Base-by-base conservation (phyloP, 2,329 filamentous ascomycete species). In the Pleoardoris graminearum region DNA sequence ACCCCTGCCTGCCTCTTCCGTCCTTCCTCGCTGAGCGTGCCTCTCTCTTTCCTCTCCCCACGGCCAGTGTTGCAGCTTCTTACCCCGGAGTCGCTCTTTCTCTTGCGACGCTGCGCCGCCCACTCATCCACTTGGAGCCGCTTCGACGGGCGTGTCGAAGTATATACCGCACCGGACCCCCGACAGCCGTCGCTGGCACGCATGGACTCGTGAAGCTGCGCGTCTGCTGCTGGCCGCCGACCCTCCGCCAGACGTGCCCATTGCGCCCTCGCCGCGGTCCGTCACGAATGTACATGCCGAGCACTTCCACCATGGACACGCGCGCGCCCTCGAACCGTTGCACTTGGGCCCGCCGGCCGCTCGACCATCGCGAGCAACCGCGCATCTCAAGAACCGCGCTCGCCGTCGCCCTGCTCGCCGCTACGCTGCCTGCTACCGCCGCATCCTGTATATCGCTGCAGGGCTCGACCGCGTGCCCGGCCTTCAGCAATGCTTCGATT, bases 401-500 rank as follows among this genome's bases (percentile, higher is more conserved):
- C 43, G 53, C 63, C 53, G 48, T 72, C 54, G 45, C 62, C 12
- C 14, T 66, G 49, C 60, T 72, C 58, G 66, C 67, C 29, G 68
- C 65, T 29, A 58, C 62, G 12, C 37, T 71, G 23, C 69, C 70
- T 22, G 58, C 58, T 27, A 55, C 69, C 41, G 67, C 68, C 62
- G 70, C 70, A 17, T 68, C 75, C 70, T 80, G 90, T 71, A 82
- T 94, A 62, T 86, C 90, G 23, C 80, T 95, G 30, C 75, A 82
- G 51, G 85, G 82, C 55, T 93, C 90, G 27, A 86, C 79, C 4
- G 75, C 80, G 49, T 95, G 90, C 73, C 80, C 86, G 41, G 88
- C 89, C 2, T 95, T 91, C 71, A 80, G 82, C 69, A 79, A 80
- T 35, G 84, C 89, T 6, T 91, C 88, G 0, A 80, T 95, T 55